Evolutionary conservation across 1,139 yeast genomes (phyloP), one percentile per base, ranked within the genome.

Genomic region (Fermentozyma sake): DNA sequence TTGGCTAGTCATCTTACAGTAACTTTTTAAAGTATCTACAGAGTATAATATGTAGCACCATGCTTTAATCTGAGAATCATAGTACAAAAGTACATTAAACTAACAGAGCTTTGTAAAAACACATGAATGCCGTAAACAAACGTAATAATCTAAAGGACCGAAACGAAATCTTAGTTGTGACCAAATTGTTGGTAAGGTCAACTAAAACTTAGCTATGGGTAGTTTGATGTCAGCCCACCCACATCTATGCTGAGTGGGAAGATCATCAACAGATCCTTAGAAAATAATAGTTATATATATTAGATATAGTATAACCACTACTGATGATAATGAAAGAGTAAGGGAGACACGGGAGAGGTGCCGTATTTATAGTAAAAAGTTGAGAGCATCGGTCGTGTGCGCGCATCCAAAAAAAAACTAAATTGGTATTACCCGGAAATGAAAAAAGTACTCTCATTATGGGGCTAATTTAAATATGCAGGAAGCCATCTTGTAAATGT

Each of bases 111-210:
- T 39, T 20, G 22, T 32, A 20, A 32, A 34, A 30, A 33, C 44
- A 38, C 42, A 41, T 40, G 46, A 35, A 37, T 42, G 48, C 41
- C 48, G 50, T 38, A 41, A 50, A 48, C 47, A 30, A 41, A 43
- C 44, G 53, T 48, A 39, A 44, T 38, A 42, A 43, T 50, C 56
- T 50, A 50, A 50, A 50, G 49, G 55, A 46, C 55, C 52, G 55
- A 50, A 50, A 50, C 56, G 56, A 47, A 39, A 34, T 39, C 27
- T 35, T 31, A 34, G 34, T 32, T 39, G 46, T 35, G 42, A 39
- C 44, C 44, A 34, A 37, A 37, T 41, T 41, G 46, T 41, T 40
- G 33, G 46, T 36, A 37, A 32, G 45, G 46, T 42, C 46, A 42
- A 34, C 40, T 32, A 28, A 30, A 32, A 43, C 44, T 42, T 42